phyloP scores from a whole-genome alignment of 129 eudicot genomes.

The Chrysanthemum makinoi region DNA sequence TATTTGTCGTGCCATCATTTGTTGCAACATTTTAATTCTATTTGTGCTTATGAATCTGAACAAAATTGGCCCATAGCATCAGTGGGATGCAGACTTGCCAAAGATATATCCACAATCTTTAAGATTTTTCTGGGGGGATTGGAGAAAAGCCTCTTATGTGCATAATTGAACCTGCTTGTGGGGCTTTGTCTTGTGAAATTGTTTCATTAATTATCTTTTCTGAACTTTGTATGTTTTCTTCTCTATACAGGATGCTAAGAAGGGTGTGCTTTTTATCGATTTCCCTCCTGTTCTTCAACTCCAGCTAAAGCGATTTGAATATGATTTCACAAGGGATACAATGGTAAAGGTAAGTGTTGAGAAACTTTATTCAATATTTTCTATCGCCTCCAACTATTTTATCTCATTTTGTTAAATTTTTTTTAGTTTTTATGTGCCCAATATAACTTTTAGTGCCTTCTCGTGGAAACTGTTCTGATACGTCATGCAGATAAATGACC shows the following conservation, averaged over 20 bases:
- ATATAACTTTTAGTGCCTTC: neutral
- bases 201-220: neutral
- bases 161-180: conserved; percentile 11
- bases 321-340: conserved; percentile 78
- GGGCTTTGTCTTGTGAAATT: conserved; percentile 8
- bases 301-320: conserved; percentile 79
- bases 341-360: conserved; percentile 66
- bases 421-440: conserved; percentile 1
- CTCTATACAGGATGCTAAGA: conserved; percentile 65
- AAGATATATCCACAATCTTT: neutral
- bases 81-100: neutral
- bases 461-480: conserved; percentile 10
- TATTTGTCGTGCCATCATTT: neutral
- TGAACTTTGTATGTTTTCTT: conserved; percentile 17
- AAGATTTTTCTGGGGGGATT: neutral
- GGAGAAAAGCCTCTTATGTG: neutral
- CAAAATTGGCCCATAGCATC: neutral
- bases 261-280: conserved; percentile 76
- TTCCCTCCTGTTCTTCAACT: conserved; percentile 89
- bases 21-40: neutral
- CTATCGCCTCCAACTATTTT: conserved; percentile 10
- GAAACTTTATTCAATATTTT: neutral
- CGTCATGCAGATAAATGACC: conserved; percentile 79
- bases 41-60: neutral
- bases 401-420: neutral